Conservation (phyloP, 345 rosid species). For the Moringa oleifera region DNA sequence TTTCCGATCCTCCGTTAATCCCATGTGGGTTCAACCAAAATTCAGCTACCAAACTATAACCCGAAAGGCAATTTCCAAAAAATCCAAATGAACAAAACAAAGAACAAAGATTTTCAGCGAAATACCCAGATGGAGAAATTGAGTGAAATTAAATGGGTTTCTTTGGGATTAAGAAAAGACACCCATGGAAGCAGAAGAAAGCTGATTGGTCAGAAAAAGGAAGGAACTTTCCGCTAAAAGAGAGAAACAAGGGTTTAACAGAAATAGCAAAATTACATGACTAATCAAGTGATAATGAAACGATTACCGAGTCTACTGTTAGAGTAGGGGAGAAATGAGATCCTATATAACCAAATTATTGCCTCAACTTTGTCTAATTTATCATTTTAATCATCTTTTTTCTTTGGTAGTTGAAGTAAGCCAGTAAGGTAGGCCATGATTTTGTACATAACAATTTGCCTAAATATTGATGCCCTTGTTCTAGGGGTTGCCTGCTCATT, state of each 20-base stretch:
- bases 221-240: background rate
- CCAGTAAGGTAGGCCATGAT: no score
- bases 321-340: background rate
- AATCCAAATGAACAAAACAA: background rate
- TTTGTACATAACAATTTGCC: no score
- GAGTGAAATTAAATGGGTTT: slow-evolving; percentile 7
- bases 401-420: no score
- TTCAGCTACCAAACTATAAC: background rate
- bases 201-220: background rate
- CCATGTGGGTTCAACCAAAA: slow-evolving; percentile 29
- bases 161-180: slow-evolving; percentile 4
- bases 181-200: slow-evolving; percentile 8
- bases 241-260: background rate
- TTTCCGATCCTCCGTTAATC: slow-evolving; percentile 22
- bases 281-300: background rate
- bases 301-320: slow-evolving; percentile 11
- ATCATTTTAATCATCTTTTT: no score
- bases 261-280: background rate
- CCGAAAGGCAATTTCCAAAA: background rate
- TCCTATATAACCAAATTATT: slow-evolving; percentile 9
- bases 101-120: slow-evolving; percentile 6
- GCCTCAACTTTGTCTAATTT: no score
- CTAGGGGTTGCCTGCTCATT: no score
- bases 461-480: no score
- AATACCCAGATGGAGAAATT: slow-evolving; percentile 18